Base-by-base conservation (phyloP, 495 filamentous ascomycete species). In the Talaromyces stipitatus region DNA sequence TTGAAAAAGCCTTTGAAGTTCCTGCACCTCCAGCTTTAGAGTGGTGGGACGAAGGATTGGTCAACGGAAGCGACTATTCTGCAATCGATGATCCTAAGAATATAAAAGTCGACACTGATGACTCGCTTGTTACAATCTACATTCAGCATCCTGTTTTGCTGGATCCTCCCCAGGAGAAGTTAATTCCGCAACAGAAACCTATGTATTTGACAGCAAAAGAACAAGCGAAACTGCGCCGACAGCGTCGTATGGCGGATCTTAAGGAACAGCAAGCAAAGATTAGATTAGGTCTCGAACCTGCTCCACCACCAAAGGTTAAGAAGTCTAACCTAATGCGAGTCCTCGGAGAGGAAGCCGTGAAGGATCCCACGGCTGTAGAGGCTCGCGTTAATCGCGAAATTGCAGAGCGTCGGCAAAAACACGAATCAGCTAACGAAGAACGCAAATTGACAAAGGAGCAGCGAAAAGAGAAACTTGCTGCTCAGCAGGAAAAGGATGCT, bases 231-330 rank as follows among this genome's bases (percentile, higher is more conserved):
- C 77, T 94, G 41, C 87, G 94, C 28, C 85, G 95, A 6, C 92
- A 96, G 70, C 83, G 89, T 53, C 85, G 95, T 47, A 92, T 94
- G 81, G 90, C 86, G 32, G 87, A 95, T 38, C 77, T 95, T 56
- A 97, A 97, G 69, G 94, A 97, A 73, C 85, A 91, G 58, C 94
- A 98, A 71, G 91, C 92, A 53, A 97, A 97, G 78, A 91, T 96
- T 57, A 78, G 92, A 36, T 78, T 98, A 3, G 94, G 94, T 50
- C 83, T 98, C 7, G 85, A 90, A 56, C 89, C 90, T 2, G 89
- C 95, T 5, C 89, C 91, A 7, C 86, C 92, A 23, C 92, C 94
- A 9, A 97, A 97, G 69, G 87, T 97, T 61, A 97, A 95, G 72
- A 94, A 92, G 68, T 85, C 83, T 50, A 98, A 98, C 66, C 78